Base-by-base conservation (phyloP, 2,329 filamentous ascomycete species). In the Neospermospora avenae region DNA sequence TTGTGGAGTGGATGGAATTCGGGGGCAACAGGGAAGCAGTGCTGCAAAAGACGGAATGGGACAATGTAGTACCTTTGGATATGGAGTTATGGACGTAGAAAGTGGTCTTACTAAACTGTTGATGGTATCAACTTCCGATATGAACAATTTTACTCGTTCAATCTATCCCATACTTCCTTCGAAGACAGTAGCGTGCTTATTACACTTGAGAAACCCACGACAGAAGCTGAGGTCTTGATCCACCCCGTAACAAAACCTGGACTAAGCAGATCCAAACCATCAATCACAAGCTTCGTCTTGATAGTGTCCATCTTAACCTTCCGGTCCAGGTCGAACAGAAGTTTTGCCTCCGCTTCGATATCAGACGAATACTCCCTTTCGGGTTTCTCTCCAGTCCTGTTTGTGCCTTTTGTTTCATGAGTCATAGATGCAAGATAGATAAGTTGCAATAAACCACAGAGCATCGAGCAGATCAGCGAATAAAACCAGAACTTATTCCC, bases 401-500 rank as follows among this genome's bases (percentile, higher is more conserved):
- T 10, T 10, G 11, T 46, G 37, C 28, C 24, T 5, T 7, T 35
- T 16, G 31, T 3, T 13, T 20, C n/a, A 22, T 41, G 31, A 34
- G 31, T 44, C 56, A 31, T 28, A 34, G 4, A 16, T 13, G 35
- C 14, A 22, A 22, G 7, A 2, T 39, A 13, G 10, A 46, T 48
- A 10, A 67, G 46, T 18, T 65, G 60, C 41, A 64, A 52, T n/a
- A 62, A 58, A 4, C 75, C 72, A 11, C 76, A 13, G 83, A 69
- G 62, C 10, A 69, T 77, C 73, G 61, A 83, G 65, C 34, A 77
- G 31, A 1, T 77, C 74, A 24, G 77, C 68, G 2, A 81, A 41
- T 85, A 82, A 64, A 90, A 82, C 89, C 89, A 92, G 73, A 88
- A 86, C 55, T 84, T 81, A 74, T 89, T 84, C 0, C 82, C 83